A percentile compares a stretch with the other conserved stretches of the same genome.
These are phyloP conservation scores for Fusarium multiceps DNA, from an alignment of 2,329 filamentous ascomycete genomes.

Conservation along the genomic window DNA sequence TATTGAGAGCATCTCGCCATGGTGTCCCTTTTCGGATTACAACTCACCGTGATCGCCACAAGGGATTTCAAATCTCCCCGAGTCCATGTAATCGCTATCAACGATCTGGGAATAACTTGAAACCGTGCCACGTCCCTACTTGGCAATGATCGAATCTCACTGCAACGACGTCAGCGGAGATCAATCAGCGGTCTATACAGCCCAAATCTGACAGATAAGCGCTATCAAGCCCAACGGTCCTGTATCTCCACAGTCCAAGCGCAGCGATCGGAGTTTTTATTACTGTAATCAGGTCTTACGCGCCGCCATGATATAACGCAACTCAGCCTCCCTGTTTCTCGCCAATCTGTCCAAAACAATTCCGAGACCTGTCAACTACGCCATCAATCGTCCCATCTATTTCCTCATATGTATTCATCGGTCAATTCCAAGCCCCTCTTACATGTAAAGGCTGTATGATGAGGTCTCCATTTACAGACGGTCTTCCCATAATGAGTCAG, in stretches of 20 bases:
- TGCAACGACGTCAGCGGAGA: not conserved
- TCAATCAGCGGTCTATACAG: not conserved
- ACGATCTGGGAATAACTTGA: not conserved
- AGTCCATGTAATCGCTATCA: not conserved
- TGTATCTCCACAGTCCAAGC: not conserved
- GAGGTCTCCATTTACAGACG: slow-evolving; percentile 20
- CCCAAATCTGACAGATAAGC: slow-evolving; percentile 4
- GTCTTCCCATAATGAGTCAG: not conserved
- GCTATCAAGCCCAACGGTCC: not conserved
- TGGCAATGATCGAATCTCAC: slow-evolving; percentile 11
- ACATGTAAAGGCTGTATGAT: slow-evolving; percentile 21
- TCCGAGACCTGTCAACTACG: not conserved
- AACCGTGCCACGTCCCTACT: not conserved
- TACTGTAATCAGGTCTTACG: not conserved
- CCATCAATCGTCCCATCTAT: not conserved
- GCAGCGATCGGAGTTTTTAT: not conserved
- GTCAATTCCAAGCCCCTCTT: not conserved
- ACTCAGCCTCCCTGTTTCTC: not conserved
- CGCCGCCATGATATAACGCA: not conserved
- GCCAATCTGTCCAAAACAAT: not conserved
- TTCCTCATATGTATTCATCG: slow-evolving; percentile 6
- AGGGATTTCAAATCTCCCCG: not conserved
- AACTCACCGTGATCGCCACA: not conserved
- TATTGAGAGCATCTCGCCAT: not conserved
- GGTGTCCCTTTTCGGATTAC: not conserved